phyloP scores from a whole-genome alignment of 2,329 filamentous ascomycete genomes.

The Fusarium succisae region DNA sequence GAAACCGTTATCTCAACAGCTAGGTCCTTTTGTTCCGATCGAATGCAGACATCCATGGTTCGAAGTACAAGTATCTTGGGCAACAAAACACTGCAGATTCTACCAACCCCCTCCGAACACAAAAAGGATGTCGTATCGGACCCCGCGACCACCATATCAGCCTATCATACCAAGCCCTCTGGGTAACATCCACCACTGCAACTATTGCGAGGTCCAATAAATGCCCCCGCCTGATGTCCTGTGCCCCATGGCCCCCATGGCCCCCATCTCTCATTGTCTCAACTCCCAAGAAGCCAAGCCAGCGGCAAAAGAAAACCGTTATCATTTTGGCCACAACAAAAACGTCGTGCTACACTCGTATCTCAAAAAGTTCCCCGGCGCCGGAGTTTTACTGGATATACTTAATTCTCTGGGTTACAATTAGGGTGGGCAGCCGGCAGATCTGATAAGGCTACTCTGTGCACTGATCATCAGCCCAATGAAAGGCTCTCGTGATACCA shows the following conservation, averaged over 20 bases:
- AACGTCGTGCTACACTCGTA: not conserved
- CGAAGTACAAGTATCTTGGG: not conserved
- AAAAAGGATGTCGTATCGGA: not conserved
- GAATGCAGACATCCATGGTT: not conserved
- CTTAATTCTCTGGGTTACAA: not conserved
- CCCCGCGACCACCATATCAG: not conserved
- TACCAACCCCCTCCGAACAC: not conserved
- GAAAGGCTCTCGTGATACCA: not conserved
- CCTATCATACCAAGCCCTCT: not conserved
- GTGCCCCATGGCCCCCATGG: too few relatives aligned
- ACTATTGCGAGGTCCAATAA: not conserved
- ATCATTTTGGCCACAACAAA: not conserved
- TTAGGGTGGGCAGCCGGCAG: conserved; percentile 14
- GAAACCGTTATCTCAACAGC: not conserved
- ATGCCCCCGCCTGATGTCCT: not conserved
- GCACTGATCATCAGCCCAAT: conserved; percentile 11
- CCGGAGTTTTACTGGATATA: not conserved
- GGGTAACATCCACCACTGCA: not conserved
- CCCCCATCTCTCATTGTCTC: too few relatives aligned
- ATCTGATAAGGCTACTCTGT: conserved; percentile 24
- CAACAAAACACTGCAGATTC: not conserved
- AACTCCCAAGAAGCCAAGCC: too few relatives aligned
- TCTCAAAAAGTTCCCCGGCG: not conserved
- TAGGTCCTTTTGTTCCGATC: not conserved
- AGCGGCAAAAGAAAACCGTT: not conserved